A percentile compares a stretch with the other conserved stretches of the same genome.
These are phyloP conservation scores for Ananas comosus DNA, from an alignment of 176 grass and related monocot genomes.

Conservation along the genomic window DNA sequence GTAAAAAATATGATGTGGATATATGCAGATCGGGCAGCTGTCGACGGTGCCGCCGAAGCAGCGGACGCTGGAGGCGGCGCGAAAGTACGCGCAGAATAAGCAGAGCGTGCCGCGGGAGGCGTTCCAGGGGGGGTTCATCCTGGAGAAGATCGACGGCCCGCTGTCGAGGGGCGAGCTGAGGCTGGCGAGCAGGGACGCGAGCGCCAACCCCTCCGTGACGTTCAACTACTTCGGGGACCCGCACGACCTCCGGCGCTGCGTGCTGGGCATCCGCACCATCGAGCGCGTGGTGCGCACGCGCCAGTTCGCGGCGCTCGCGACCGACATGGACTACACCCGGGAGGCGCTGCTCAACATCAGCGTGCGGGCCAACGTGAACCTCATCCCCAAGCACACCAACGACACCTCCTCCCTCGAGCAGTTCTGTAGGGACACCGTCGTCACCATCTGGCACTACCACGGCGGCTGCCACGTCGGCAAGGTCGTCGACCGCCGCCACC, in stretches of 20 bases:
- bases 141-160: conserved; percentile 16
- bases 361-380: conserved; percentile 59
- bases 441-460: conserved; percentile 93
- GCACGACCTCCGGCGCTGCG: conserved; percentile 31
- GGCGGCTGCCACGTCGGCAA: conserved; percentile 74
- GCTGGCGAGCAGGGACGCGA: conserved; percentile 16
- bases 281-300: conserved; percentile 54
- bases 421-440: conserved; percentile 79
- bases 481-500: conserved; percentile 55
- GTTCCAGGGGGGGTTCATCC: conserved; percentile 56
- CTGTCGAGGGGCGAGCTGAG: conserved; percentile 6
- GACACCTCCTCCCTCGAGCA: conserved; percentile 69
- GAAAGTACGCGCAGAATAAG: conserved; percentile 46
- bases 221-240: conserved; percentile 32
- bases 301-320: conserved; percentile 41
- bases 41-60: conserved; percentile 60
- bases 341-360: conserved; percentile 81
- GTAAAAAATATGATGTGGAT: too few relatives aligned
- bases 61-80: conserved; percentile 46
- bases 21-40: conserved; percentile 61
- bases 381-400: conserved; percentile 83
- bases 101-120: conserved; percentile 51
- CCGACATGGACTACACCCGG: conserved; percentile 28
- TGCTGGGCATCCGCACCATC: conserved; percentile 32
- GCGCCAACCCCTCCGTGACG: conserved; percentile 12